Evolutionary conservation across 352 stramenopile genomes (phyloP).

Genomic region (Phytophthora chlamydospora): DNA sequence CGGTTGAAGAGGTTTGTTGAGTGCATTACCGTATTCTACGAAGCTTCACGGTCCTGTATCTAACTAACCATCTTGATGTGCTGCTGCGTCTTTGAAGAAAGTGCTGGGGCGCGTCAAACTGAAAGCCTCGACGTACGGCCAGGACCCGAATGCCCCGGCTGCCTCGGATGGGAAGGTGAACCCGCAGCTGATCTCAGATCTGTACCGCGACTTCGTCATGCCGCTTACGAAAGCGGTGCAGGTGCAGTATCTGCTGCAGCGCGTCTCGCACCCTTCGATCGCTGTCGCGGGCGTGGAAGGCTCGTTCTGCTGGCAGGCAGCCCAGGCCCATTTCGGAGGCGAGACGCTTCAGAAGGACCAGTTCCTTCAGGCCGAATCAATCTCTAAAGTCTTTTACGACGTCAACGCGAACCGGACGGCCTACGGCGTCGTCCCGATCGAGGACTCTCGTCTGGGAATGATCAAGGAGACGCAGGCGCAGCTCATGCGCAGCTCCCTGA

Average conservation of each 20-base stretch:
- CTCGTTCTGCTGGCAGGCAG: conserved; percentile 81
- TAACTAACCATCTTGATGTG: conserved; percentile 9
- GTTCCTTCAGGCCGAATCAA: conserved; percentile 60
- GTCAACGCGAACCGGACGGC: conserved; percentile 82
- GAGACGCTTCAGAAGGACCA: conserved; percentile 53
- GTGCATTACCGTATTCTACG: background rate
- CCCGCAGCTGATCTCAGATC: conserved; percentile 94
- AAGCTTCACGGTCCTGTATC: too few species aligned
- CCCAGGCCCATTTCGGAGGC: conserved; percentile 68
- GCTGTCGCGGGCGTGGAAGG: conserved; percentile 69
- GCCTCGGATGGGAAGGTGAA: conserved; percentile 90
- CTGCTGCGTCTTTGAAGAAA: conserved; percentile 47
- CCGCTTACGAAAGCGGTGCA: conserved; percentile 99
- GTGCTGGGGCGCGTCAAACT: conserved; percentile 92
- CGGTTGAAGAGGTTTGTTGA: conserved; percentile 89
- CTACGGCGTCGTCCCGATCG: conserved; percentile 87
- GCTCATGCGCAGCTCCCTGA: conserved; percentile 72
- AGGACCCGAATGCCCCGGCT: conserved; percentile 70
- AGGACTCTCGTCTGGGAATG: conserved; percentile 86
- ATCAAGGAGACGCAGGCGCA: conserved; percentile 88
- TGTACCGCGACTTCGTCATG: conserved; percentile 99
- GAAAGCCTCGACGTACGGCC: conserved; percentile 97
- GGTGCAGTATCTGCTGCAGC: conserved; percentile 91
- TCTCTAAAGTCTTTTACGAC: conserved; percentile 81
- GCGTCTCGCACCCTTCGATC: conserved; percentile 79